Base-by-base conservation (phyloP, 2,329 filamentous ascomycete species). In the Escovopsis sp. region DNA sequence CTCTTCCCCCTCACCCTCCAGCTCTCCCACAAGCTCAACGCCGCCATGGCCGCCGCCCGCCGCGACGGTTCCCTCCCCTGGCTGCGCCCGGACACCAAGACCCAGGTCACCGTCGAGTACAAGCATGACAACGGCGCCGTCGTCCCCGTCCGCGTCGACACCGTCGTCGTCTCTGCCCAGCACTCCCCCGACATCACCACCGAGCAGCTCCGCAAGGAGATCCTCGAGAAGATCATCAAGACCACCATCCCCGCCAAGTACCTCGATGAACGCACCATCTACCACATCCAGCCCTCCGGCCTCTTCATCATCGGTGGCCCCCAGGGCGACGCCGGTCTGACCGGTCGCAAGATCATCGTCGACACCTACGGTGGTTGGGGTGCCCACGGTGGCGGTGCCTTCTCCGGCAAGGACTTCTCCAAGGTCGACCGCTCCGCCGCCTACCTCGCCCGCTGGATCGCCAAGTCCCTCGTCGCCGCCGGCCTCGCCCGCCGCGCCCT, bases 371-470 rank as follows among this genome's bases (percentile, higher is more conserved):
- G 91, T 74, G 91, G 91, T 59, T 96, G 91, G 91, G 91, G 91
- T 72, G 91, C 91, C 57, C 91, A 98, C 76, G 91, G 91, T 76
- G 91, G 91, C 75, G 91, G 91, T 82, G 91, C 91, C 66, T 98
- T 98, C 84, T 96, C 91, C 58, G 91, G 91, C 60, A 98, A 98
- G 82, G 91, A 98, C 68, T 98, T 95, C 80, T 95, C 87, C 77
- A 98, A 98, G 79, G 91, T 98, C 68, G 91, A 98, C 65, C 85
- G 91, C 57, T 96, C 91, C 41, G 91, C 91, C 53, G 91, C 91
- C 60, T 98, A 98, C 72, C 80, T 96, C 55, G 88, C 77, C 54
- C 87, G 91, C 64, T 98, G 91, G 91, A 88, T 98, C 65, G 91
- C 91, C 71, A 98, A 98, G 79, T 98, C 91, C 35, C 78, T 98